Conservation (phyloP, 2,329 filamentous ascomycete species). For the Penicillium sp. region DNA sequence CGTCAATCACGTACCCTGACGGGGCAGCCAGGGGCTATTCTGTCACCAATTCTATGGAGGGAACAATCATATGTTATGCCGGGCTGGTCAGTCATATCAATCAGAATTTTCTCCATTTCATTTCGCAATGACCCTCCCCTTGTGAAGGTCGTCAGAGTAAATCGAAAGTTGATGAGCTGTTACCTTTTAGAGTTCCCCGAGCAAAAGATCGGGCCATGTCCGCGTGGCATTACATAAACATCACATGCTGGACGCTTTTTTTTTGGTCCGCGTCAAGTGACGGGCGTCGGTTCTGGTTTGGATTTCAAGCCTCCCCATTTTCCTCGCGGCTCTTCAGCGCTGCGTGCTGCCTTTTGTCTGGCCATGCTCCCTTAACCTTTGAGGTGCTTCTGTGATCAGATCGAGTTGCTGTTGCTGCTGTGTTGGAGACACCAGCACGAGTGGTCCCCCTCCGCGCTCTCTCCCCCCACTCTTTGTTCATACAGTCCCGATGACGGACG, state of each 20-base stretch:
- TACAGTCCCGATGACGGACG: conserved; percentile 36
- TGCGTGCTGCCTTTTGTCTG: conserved; percentile 5
- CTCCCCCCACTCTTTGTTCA: conserved; percentile 4
- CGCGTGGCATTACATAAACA: conserved; percentile 11
- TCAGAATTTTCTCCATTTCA: neutral
- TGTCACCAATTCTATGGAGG: neutral
- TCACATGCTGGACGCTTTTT: conserved; percentile 14
- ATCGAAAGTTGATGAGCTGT: neutral
- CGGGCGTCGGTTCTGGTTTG: neutral
- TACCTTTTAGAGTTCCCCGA: neutral
- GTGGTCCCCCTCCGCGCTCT: conserved; percentile 1
- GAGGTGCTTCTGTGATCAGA: neutral
- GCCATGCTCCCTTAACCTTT: conserved; percentile 7
- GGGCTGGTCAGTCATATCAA: too few relatives aligned
- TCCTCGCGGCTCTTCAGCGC: neutral
- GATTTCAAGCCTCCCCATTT: neutral
- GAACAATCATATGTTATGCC: neutral
- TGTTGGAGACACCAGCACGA: neutral
- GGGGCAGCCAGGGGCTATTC: neutral
- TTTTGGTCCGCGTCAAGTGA: neutral
- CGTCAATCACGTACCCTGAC: neutral
- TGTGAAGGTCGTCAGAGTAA: neutral
- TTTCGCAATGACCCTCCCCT: too few relatives aligned
- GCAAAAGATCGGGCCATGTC: neutral
- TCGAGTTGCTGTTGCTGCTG: neutral